Evolutionary conservation across 2,329 filamentous ascomycete genomes (phyloP).

Genomic region (Beauveria medogensis): DNA sequence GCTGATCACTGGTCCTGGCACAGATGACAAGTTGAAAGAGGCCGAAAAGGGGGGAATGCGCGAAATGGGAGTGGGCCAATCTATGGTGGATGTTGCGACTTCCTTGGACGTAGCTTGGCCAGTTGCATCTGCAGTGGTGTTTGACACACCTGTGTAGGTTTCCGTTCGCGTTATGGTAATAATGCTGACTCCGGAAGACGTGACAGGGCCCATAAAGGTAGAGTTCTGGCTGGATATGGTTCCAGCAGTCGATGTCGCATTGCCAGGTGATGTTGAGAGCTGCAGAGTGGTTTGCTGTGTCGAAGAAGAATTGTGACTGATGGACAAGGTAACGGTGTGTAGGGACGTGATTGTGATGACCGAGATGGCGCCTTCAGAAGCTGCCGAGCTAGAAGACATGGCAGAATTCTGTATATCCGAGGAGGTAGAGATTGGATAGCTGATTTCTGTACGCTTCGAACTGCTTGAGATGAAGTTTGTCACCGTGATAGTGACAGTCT

Average conservation of each 20-base stretch:
- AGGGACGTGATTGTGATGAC: conserved; percentile 4
- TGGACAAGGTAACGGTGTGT: background rate
- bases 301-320: background rate
- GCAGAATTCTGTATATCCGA: background rate
- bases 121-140: background rate
- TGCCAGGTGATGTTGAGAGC: background rate
- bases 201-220: background rate
- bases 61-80: background rate
- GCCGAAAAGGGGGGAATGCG: background rate
- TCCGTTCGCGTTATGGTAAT: conserved; percentile 5
- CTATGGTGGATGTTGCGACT: background rate
- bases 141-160: background rate
- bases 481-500: conserved; percentile 5
- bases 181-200: background rate
- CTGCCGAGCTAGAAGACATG: background rate
- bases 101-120: background rate
- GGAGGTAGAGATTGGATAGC: background rate
- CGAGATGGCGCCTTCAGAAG: background rate
- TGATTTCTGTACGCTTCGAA: background rate
- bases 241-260: background rate
- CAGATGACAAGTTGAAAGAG: background rate
- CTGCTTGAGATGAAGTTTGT: background rate
- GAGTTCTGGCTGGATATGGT: background rate
- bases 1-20: background rate
- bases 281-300: background rate